phyloP scores from a whole-genome alignment of 345 rosid genomes.

The Raphanus sativus region DNA sequence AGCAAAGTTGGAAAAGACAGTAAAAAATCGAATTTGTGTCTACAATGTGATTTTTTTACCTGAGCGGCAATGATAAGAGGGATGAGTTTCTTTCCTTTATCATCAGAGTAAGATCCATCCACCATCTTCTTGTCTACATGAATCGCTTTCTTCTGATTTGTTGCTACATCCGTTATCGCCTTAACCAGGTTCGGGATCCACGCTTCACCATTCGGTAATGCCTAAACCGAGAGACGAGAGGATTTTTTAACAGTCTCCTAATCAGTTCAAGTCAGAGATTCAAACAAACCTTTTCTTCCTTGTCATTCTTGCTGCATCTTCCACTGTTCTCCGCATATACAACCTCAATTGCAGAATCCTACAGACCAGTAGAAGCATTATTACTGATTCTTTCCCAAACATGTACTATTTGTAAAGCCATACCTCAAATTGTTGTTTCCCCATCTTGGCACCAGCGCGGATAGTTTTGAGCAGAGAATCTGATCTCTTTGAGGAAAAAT shows the following conservation, averaged over 20 bases:
- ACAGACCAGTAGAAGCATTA: slow-evolving; percentile 29
- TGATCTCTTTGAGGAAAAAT: slow-evolving; percentile 65
- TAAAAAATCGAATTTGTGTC: not conserved
- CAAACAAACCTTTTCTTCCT: slow-evolving; percentile 62
- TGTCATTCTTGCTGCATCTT: slow-evolving; percentile 79
- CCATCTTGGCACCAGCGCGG: slow-evolving; percentile 53
- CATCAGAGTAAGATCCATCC: slow-evolving; percentile 67
- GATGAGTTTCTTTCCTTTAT: slow-evolving; percentile 62
- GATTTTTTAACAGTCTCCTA: not conserved
- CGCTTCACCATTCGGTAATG: slow-evolving; percentile 66
- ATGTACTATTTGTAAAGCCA: not conserved
- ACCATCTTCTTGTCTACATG: slow-evolving; percentile 68
- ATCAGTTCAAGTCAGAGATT: not conserved
- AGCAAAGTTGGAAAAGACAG: slow-evolving; percentile 15
- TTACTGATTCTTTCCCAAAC: not conserved
- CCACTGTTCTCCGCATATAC: slow-evolving; percentile 82
- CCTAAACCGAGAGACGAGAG: slow-evolving; percentile 36
- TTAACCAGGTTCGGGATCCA: slow-evolving; percentile 72
- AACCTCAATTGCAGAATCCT: slow-evolving; percentile 55
- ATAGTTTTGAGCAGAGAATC: slow-evolving; percentile 67
- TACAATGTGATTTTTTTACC: slow-evolving; percentile 41
- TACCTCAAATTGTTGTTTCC: slow-evolving; percentile 63
- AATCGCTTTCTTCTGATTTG: slow-evolving; percentile 56
- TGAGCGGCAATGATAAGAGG: slow-evolving; percentile 62
- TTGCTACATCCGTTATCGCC: slow-evolving; percentile 60